phyloP scores from a whole-genome alignment of 2,329 filamentous ascomycete species.

The Decorospora gaudefroyi region DNA sequence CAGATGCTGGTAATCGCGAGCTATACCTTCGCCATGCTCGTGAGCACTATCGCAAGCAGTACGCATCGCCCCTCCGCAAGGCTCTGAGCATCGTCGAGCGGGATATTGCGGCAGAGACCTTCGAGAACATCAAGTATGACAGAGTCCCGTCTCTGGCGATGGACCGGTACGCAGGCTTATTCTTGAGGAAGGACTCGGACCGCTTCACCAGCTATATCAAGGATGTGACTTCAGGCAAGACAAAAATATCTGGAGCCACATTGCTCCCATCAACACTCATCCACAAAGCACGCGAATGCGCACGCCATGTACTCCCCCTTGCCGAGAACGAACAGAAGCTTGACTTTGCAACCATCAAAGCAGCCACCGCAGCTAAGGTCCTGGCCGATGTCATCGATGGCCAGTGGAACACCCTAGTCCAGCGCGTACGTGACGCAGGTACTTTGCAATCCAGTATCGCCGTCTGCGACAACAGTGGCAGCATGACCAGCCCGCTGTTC shows the following conservation, averaged over 20 bases:
- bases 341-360: conserved; percentile 11
- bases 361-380: conserved; percentile 25
- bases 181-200: conserved; percentile 57
- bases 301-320: not conserved
- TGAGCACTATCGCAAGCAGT: conserved; percentile 57
- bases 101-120: conserved; percentile 54
- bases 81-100: conserved; percentile 60
- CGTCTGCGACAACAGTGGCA: conserved; percentile 62
- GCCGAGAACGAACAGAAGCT: not conserved
- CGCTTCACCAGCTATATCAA: conserved; percentile 58
- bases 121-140: conserved; percentile 61
- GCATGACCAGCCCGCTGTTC: conserved; percentile 53
- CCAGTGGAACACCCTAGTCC: conserved; percentile 63
- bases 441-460: conserved; percentile 59
- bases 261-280: conserved; percentile 60
- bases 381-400: conserved; percentile 51
- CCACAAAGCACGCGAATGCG: conserved; percentile 18
- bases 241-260: conserved; percentile 60
- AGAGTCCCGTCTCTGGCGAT: conserved; percentile 62
- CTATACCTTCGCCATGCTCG: conserved; percentile 60
- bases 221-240: conserved; percentile 55
- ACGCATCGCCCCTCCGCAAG: conserved; percentile 58
- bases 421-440: conserved; percentile 61
- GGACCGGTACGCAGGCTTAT: conserved; percentile 57
- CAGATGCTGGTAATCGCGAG: conserved; percentile 50